Base-by-base conservation (phyloP, 2,329 filamentous ascomycete species). In the Paecilomyces sp. region DNA sequence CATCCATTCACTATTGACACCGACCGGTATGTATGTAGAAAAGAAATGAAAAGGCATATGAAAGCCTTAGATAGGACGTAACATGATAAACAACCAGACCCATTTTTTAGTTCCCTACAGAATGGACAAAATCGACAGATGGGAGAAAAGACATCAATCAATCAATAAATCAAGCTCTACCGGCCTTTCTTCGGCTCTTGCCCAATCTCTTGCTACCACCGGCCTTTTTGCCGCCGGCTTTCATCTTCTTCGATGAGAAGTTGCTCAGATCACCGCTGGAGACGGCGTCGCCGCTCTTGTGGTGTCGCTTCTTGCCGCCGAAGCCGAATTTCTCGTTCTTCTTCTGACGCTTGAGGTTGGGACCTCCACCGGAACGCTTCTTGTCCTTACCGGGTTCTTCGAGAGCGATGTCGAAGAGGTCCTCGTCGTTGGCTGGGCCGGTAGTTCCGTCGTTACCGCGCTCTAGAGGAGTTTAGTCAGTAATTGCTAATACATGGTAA, bases 281-380 rank as follows among this genome's bases (percentile, higher is more conserved):
- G 63, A 83, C 73, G 55, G 92, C 92, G 76, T 97, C 92, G 66
- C 91, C 91, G 62, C 92, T 96, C 85, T 99, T 99, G 59, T 83
- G 78, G 73, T 92, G 87, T 58, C 89, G 83, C 83, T 99, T 99
- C 86, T 96, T 97, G 68, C 94, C 94, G 62, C 94, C 94, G 71
- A 93, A 96, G 25, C 94, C 94, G 74, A 88, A 97, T 80, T 96
- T 97, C 65, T 90, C 84, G 73, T 99, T 88, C 81, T 95, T 96
- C 86, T 96, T 96, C 74, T 89, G 85, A 62, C 94, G 88, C 82
- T 97, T 97, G 64, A 74, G 69, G 56, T 77, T 74, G 60, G 77
- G 76, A 34, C 76, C 76, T 64, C 74, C 74, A 60, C 68, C 70
- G 70, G 77, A 63, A 66, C 74, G 70, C 65, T 76, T 80, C 55